Percentiles rank a stretch among this genome's conserved stretches.
phyloP scores from a whole-genome alignment of 2,329 filamentous ascomycete genomes.

The Cytospora chrysosperma region DNA sequence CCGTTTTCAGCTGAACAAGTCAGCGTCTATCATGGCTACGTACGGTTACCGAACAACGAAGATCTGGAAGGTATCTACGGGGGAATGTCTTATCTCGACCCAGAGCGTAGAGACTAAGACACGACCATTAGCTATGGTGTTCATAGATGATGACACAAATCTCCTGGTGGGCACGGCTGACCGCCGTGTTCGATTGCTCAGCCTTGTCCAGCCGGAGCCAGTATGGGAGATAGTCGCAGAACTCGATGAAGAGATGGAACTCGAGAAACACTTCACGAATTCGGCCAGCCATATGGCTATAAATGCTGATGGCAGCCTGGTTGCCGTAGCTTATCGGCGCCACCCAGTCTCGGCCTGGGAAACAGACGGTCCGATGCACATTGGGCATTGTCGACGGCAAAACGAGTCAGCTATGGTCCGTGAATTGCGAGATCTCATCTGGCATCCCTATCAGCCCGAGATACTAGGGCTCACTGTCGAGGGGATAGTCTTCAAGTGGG shows the following conservation, averaged over 20 bases:
- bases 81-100: background rate
- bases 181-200: background rate
- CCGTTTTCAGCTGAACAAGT: background rate
- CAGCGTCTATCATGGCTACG: background rate
- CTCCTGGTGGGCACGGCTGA: background rate
- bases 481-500: background rate
- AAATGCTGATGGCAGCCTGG: background rate
- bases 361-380: background rate
- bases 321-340: background rate
- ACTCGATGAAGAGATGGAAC: background rate
- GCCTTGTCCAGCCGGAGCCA: background rate
- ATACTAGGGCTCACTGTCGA: background rate
- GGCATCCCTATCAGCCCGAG: background rate
- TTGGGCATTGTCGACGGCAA: background rate
- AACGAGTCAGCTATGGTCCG: background rate
- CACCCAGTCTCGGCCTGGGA: background rate
- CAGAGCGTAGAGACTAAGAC: background rate
- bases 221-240: background rate
- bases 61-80: background rate
- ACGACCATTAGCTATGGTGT: background rate
- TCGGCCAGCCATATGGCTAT: background rate
- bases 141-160: background rate
- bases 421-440: background rate
- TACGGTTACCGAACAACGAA: constrained; percentile 1
- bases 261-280: constrained; percentile 4